A percentile compares a stretch with the other conserved stretches of the same genome.
Evolutionary conservation across 2,329 filamentous ascomycete species (phyloP).

Genomic region (Albifimbria verrucaria): DNA sequence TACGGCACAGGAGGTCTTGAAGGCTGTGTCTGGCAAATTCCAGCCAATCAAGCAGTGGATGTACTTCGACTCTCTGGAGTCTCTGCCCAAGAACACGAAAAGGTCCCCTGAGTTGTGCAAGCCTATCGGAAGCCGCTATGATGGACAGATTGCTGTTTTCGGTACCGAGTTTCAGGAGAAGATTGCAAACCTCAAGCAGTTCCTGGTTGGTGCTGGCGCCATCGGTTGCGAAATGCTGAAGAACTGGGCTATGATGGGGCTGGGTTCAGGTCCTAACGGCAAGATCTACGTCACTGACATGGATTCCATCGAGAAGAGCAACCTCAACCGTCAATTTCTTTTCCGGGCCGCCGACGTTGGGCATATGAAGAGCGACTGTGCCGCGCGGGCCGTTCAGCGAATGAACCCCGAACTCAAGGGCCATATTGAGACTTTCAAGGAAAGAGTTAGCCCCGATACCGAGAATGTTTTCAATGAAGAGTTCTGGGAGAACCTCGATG

Average conservation of each 20-base stretch:
- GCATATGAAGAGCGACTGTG: slow-evolving; percentile 93
- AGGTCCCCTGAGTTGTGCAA: slow-evolving; percentile 87
- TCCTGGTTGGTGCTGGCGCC: slow-evolving; percentile 92
- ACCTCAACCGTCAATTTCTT: slow-evolving; percentile 94
- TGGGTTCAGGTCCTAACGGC: slow-evolving; percentile 83
- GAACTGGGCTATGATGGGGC: slow-evolving; percentile 99
- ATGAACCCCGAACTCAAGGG: slow-evolving; percentile 94
- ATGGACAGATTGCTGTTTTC: slow-evolving; percentile 96
- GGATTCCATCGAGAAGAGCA: slow-evolving; percentile 98
- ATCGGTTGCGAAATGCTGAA: slow-evolving; percentile 99
- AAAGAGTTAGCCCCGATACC: slow-evolving; percentile 87
- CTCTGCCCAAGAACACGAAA: slow-evolving; percentile 70
- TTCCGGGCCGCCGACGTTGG: slow-evolving; percentile 94
- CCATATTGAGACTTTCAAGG: slow-evolving; percentile 81
- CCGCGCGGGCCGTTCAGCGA: slow-evolving; percentile 79
- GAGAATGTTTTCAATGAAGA: slow-evolving; percentile 91
- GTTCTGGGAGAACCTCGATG: slow-evolving; percentile 85
- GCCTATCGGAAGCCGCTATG: slow-evolving; percentile 81
- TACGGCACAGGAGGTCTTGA: slow-evolving; percentile 90
- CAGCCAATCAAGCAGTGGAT: slow-evolving; percentile 93
- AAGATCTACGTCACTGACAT: slow-evolving; percentile 94
- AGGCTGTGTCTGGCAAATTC: slow-evolving; percentile 97
- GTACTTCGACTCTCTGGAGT: slow-evolving; percentile 98
- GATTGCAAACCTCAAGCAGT: slow-evolving; percentile 84
- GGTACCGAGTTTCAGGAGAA: slow-evolving; percentile 93